Conservation (phyloP, 2,329 filamentous ascomycete genomes). For the Thielaviopsis ethacetica region DNA sequence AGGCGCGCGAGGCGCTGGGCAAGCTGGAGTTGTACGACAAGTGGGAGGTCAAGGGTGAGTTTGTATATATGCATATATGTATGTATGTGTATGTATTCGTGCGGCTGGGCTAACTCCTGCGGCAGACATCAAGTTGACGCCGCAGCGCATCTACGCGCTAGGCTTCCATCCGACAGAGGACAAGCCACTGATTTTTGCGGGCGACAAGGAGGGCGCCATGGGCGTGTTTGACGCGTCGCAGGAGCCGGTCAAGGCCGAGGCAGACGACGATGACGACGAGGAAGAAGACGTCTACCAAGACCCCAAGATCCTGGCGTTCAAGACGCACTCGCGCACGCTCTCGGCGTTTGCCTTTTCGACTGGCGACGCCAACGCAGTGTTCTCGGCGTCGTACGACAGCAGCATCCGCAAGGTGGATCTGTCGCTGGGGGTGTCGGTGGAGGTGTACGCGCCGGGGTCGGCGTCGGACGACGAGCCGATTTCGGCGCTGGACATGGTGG, state of each 20-base stretch:
- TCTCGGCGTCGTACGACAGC: conserved; percentile 81
- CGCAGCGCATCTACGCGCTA: conserved; percentile 73
- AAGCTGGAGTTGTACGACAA: conserved; percentile 64
- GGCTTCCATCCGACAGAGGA: conserved; percentile 75
- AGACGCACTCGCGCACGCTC: conserved; percentile 79
- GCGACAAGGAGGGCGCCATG: conserved; percentile 82
- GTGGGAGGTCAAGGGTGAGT: conserved; percentile 61
- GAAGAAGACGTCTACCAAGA: conserved; percentile 50
- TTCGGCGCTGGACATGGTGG: conserved; percentile 68
- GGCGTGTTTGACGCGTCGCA: conserved; percentile 86
- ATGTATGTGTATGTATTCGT: too few species aligned
- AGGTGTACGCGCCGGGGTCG: conserved; percentile 63
- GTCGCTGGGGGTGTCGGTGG: conserved; percentile 58
- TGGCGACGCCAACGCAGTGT: conserved; percentile 57
- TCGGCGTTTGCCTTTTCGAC: conserved; percentile 66
- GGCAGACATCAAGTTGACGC: conserved; percentile 75
- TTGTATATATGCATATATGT: too few species aligned
- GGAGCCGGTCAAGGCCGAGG: conserved; percentile 26
- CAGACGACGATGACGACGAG: conserved; percentile 43
- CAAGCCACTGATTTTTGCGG: conserved; percentile 81
- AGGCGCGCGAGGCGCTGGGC: conserved; percentile 60
- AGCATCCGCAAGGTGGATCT: conserved; percentile 80
- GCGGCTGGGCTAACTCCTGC: not conserved
- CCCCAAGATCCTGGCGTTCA: conserved; percentile 75
- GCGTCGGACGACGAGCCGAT: conserved; percentile 58